phyloP scores from a whole-genome alignment of 768 basidiomycete genomes.

The Pulveroboletus ravenelii region DNA sequence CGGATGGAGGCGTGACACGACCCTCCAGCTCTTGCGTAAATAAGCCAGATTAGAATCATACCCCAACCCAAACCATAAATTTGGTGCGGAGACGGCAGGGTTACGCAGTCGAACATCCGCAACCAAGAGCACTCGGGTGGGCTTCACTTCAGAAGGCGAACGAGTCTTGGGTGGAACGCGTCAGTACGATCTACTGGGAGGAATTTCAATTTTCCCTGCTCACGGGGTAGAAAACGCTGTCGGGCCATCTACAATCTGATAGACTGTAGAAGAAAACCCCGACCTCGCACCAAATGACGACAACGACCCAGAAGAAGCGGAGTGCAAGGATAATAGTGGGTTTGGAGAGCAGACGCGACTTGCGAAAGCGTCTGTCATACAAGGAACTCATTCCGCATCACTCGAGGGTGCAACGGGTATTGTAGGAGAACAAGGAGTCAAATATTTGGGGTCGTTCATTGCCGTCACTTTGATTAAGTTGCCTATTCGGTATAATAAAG shows the following conservation, averaged over 20 bases:
- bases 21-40: constrained; percentile 68
- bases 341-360: constrained; percentile 25
- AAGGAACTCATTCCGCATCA: constrained; percentile 28
- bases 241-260: constrained; percentile 59
- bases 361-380: constrained; percentile 26
- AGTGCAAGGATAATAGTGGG: constrained; percentile 38
- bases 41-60: constrained; percentile 50
- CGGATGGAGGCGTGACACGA: constrained; percentile 51
- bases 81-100: constrained; percentile 28
- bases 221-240: constrained; percentile 27
- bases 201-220: constrained; percentile 6
- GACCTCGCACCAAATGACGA: constrained; percentile 63
- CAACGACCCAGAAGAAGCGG: constrained; percentile 48
- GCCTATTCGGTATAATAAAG: constrained; percentile 7
- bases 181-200: constrained; percentile 3
- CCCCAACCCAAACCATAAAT: constrained; percentile 42
- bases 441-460: not conserved
- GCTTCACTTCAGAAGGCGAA: constrained; percentile 13
- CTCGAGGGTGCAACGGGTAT: not conserved
- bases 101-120: constrained; percentile 62
- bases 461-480: constrained; percentile 9
- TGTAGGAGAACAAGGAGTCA: not conserved
- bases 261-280: constrained; percentile 56
- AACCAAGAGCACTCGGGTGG: constrained; percentile 60
- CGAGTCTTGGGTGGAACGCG: constrained; percentile 8